Conservation (phyloP, 2,329 filamentous ascomycete genomes). For the Claviceps citrina region DNA sequence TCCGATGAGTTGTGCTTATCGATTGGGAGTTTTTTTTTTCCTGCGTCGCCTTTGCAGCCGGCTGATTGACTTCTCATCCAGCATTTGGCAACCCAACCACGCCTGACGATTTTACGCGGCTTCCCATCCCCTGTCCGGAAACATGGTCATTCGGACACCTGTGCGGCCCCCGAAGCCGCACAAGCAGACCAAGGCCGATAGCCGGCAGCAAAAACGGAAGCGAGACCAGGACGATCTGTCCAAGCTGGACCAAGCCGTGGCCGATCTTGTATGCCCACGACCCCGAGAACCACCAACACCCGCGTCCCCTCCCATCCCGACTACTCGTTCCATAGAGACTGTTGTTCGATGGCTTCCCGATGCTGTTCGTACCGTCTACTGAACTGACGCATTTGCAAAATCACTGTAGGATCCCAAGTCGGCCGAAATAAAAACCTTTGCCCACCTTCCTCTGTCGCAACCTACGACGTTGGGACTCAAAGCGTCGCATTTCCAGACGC, state of each 20-base stretch:
- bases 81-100: not conserved
- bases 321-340: not conserved
- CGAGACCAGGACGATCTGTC: slow-evolving; percentile 22
- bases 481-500: slow-evolving; percentile 70
- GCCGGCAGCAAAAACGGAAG: slow-evolving; percentile 23
- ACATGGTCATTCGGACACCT: slow-evolving; percentile 17
- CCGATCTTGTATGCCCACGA: slow-evolving; percentile 16
- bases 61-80: not conserved
- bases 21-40: slow-evolving; percentile 1
- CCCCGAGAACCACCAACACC: too few species aligned
- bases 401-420: slow-evolving; percentile 41
- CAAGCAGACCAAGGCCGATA: slow-evolving; percentile 18
- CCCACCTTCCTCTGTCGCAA: slow-evolving; percentile 71
- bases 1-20: slow-evolving; percentile 3
- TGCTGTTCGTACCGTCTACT: not conserved
- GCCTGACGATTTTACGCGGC: not conserved
- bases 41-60: not conserved
- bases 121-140: not conserved
- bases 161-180: slow-evolving; percentile 13
- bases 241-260: slow-evolving; percentile 18
- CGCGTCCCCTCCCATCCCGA: too few species aligned
- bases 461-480: slow-evolving; percentile 67
- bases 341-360: not conserved
- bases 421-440: slow-evolving; percentile 50
- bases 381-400: not conserved